Evolutionary conservation across 306 rosid species (phyloP).

Genomic region (Malus sylvestris): DNA sequence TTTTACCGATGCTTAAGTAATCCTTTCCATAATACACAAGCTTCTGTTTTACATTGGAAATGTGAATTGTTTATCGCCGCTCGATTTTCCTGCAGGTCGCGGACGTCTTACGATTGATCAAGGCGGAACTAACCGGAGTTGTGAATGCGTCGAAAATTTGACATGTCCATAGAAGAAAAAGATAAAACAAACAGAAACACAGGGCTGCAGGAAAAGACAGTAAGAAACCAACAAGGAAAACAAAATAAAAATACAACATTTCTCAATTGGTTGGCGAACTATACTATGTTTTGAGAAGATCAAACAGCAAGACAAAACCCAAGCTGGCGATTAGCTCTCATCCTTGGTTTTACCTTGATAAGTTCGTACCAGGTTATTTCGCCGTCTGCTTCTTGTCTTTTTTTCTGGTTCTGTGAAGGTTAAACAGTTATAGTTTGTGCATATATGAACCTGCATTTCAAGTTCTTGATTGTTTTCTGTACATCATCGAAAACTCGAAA

Average conservation of each 20-base stretch:
- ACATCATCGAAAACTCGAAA: neutral
- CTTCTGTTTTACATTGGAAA: neutral
- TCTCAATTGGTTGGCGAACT: neutral
- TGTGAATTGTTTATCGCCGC: neutral
- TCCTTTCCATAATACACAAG: neutral
- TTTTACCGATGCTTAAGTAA: neutral
- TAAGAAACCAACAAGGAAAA: neutral
- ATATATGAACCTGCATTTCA: neutral
- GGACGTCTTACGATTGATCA: constrained; percentile 42
- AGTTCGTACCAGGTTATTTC: neutral
- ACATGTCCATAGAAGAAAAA: neutral
- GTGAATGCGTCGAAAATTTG: neutral
- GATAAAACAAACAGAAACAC: neutral
- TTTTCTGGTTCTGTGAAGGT: neutral
- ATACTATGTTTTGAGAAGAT: constrained; percentile 1
- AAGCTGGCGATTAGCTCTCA: neutral
- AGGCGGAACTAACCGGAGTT: constrained; percentile 29
- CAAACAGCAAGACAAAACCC: neutral
- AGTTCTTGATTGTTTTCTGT: neutral
- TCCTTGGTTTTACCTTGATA: neutral
- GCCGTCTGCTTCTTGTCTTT: neutral
- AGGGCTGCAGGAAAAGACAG: neutral
- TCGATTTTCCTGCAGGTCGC: constrained; percentile 38
- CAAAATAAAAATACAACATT: neutral
- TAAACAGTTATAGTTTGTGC: neutral